Conservation (phyloP, 257 asterid genomes). For the Datura wrightii region DNA sequence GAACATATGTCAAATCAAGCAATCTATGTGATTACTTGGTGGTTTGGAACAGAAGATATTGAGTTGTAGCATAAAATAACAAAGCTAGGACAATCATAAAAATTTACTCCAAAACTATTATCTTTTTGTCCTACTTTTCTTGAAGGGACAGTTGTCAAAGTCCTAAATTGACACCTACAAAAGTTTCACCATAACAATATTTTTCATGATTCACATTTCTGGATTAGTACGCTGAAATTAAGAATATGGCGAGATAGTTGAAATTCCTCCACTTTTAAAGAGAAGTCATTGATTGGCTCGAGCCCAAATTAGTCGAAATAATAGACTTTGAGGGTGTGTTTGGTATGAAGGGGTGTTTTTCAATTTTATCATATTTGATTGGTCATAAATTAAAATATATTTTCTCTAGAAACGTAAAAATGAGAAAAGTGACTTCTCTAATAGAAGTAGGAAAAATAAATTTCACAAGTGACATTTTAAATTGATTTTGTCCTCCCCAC, state of each 20-base stretch:
- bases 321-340: neutral
- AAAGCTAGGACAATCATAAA: neutral
- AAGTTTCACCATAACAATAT: neutral
- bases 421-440: too few species aligned
- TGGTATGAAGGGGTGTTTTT: too few species aligned
- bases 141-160: neutral
- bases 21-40: neutral
- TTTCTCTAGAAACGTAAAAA: too few species aligned
- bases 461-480: too few species aligned
- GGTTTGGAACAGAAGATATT: neutral
- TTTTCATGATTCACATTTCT: neutral
- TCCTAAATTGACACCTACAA: neutral
- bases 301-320: neutral
- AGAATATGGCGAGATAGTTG: neutral
- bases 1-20: neutral
- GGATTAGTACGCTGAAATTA: neutral
- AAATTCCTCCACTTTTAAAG: neutral
- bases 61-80: neutral
- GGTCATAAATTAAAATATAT: too few species aligned
- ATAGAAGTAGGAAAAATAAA: too few species aligned
- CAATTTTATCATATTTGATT: too few species aligned
- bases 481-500: too few species aligned
- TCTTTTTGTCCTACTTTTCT: neutral
- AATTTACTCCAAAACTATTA: neutral
- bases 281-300: neutral